These are phyloP conservation scores for Amauroascus niger DNA, from an alignment of 2,329 filamentous ascomycete species.

Conservation along the genomic window DNA sequence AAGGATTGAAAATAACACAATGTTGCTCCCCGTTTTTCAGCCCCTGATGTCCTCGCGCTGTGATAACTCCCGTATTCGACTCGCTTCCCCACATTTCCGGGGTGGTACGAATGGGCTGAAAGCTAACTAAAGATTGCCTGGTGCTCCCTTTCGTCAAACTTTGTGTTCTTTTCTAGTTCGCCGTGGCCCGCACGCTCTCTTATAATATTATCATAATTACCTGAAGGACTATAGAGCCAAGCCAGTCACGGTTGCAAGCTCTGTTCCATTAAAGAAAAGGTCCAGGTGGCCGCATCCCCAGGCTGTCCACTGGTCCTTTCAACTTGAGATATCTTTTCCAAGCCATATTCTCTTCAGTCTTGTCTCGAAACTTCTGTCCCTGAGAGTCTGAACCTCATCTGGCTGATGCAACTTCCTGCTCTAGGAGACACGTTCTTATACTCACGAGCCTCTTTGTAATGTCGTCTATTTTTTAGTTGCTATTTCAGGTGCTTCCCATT, in stretches of 20 bases:
- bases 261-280: background rate
- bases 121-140: background rate
- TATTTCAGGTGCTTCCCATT: background rate
- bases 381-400: no score
- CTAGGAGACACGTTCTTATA: no score
- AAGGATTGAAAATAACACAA: background rate
- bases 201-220: background rate
- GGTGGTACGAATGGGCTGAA: slow-evolving; percentile 1
- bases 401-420: background rate
- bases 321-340: background rate
- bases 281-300: background rate
- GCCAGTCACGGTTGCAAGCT: slow-evolving; percentile 2
- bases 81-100: background rate
- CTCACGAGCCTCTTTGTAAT: no score
- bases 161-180: background rate
- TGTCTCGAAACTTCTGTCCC: background rate
- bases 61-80: background rate
- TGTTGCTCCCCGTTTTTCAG: background rate
- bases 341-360: background rate
- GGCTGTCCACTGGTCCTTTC: background rate
- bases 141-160: background rate
- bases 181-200: background rate
- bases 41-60: background rate
- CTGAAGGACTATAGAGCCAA: background rate
- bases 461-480: background rate